phyloP scores from a whole-genome alignment of 129 eudicot genomes.

The Scalesia atractyloides region DNA sequence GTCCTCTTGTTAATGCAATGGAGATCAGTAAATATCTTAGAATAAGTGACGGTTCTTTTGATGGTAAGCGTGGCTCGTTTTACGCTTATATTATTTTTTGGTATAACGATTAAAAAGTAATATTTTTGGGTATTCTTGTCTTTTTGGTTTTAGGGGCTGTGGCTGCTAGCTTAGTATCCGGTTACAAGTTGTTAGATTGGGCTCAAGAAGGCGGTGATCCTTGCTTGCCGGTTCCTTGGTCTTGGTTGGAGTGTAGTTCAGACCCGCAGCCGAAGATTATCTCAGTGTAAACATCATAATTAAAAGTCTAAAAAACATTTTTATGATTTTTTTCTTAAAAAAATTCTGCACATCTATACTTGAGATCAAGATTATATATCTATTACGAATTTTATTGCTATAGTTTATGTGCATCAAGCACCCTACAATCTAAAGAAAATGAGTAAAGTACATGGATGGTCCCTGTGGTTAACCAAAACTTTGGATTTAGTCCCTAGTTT shows the following conservation, averaged over 20 bases:
- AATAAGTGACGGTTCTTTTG: slow-evolving; percentile 73
- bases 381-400: slow-evolving; percentile 38
- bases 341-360: slow-evolving; percentile 40
- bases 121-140: slow-evolving; percentile 4
- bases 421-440: neutral
- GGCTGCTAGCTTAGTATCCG: slow-evolving; percentile 54
- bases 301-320: slow-evolving; percentile 37
- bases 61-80: slow-evolving; percentile 56
- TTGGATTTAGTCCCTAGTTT: too few relatives aligned
- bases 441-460: too few relatives aligned
- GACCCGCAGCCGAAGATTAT: slow-evolving; percentile 75
- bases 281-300: slow-evolving; percentile 37
- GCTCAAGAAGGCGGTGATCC: slow-evolving; percentile 99
- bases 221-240: slow-evolving; percentile 90
- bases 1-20: slow-evolving; percentile 94
- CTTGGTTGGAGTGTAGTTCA: slow-evolving; percentile 91
- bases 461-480: too few relatives aligned
- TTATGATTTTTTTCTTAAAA: slow-evolving; percentile 68
- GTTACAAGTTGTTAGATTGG: slow-evolving; percentile 68
- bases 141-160: slow-evolving; percentile 44
- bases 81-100: neutral
- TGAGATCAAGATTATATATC: slow-evolving; percentile 37
- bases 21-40: slow-evolving; percentile 78
- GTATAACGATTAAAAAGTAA: slow-evolving; percentile 5
- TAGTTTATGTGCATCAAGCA: neutral